Base-by-base conservation (phyloP, 306 rosid genomes). In the Carpinus fangiana region DNA sequence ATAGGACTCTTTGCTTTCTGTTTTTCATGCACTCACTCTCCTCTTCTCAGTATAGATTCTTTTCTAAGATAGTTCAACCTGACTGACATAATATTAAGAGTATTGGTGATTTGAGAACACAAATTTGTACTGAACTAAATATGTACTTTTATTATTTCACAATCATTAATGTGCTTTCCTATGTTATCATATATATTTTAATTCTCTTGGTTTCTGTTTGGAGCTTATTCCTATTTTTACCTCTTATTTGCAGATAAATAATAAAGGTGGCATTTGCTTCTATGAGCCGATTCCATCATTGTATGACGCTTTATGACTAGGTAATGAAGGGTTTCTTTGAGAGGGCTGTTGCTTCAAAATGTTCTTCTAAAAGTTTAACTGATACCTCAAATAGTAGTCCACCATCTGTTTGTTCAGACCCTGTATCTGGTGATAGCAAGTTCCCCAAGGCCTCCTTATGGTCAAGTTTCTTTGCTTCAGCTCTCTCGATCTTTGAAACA, bases 391-490 rank as follows among this genome's bases (percentile, higher is more conserved):
- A 89, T 83, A 87, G 68, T 51, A 82, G 83, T 66, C 87, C 81
- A 65, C 79, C 75, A 34, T 87, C 93, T 67, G 85, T 79, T 82
- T 84, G 73, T 83, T 67, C 82, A 18, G 84, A 84, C 82, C 85
- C 86, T 75, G 94, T 80, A 65, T 75, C 89, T 76, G 76, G 87
- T 73, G 84, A 85, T 79, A 82, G 81, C 79, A 84, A 83, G 84
- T 89, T 81, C 87, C 72, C 87, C 86, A 87, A 89, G 86, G 88
- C 89, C 76, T 83, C 94, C 81, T 83, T 84, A 80, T 92, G 96
- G 96, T 89, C 96, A 88, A 86, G 88, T 88, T 85, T 90, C 87
- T 84, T 91, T 81, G 75, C 93, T 76, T 92, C 98, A 70, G 85
- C 90, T 85, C 79, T 91, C 86, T 81, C 93, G 66, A 81, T 90